phyloP scores from a whole-genome alignment of 495 filamentous ascomycete genomes.

The Parathielavia hyrcaniae region DNA sequence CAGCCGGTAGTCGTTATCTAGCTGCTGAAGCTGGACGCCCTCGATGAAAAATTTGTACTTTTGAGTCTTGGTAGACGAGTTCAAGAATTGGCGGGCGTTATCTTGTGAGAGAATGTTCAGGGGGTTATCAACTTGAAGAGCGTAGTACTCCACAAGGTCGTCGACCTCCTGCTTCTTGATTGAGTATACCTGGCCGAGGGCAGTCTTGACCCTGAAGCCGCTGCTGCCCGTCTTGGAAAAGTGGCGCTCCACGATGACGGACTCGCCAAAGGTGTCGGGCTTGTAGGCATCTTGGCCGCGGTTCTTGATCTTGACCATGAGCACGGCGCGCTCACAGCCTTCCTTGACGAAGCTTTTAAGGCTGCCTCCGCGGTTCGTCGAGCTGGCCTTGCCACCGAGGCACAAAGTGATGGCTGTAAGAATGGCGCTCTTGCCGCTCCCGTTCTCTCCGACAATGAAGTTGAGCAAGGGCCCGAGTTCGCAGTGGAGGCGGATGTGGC shows the following conservation, averaged over 20 bases:
- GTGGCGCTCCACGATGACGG: conserved; percentile 83
- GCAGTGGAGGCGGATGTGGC: conserved; percentile 72
- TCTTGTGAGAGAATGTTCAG: conserved; percentile 98
- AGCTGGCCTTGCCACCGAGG: conserved; percentile 85
- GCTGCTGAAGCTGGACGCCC: conserved; percentile 85
- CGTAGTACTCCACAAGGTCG: conserved; percentile 85
- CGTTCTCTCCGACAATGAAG: conserved; percentile 96
- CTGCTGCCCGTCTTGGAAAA: conserved; percentile 72
- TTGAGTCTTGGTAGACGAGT: conserved; percentile 66
- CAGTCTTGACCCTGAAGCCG: conserved; percentile 80
- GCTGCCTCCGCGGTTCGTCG: conserved; percentile 91
- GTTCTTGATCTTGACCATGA: conserved; percentile 83
- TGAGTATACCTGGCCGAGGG: conserved; percentile 63
- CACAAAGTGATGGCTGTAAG: conserved; percentile 93
- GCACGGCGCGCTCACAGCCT: conserved; percentile 55
- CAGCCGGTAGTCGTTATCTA: conserved; percentile 84
- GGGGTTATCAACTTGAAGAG: conserved; percentile 92
- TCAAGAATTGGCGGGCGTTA: conserved; percentile 87
- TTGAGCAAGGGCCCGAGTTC: conserved; percentile 88
- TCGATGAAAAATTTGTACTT: conserved; percentile 98
- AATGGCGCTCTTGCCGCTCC: conserved; percentile 96
- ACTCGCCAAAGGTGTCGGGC: conserved; percentile 73
- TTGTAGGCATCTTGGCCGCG: conserved; percentile 75
- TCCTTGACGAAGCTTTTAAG: conserved; percentile 90
- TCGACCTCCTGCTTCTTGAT: conserved; percentile 85